Evolutionary conservation across 2,329 filamentous ascomycete genomes (phyloP), one percentile per base, ranked within the genome.

Genomic region (Exophiala alcalophila): DNA sequence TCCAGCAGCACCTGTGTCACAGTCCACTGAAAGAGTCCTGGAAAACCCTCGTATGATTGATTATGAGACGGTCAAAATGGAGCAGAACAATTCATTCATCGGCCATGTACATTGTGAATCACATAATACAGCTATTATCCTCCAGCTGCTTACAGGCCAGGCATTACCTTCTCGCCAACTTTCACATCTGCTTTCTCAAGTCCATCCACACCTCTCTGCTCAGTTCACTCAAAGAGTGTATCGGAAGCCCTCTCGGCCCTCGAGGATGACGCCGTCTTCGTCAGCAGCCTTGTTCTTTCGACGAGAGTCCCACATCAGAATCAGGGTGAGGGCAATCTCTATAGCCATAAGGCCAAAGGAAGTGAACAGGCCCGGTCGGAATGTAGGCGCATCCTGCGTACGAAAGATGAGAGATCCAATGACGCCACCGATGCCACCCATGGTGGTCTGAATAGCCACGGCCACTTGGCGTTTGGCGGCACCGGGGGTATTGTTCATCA

Each of bases 321-420:
- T 71, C 49, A 81, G 79, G 4, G 66, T 42, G 0, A 56, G 66
- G 7, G 81, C 70, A 19, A 79, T 65, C 1, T 42, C 65, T 44
- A 81, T 73, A 45, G 81, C 78, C 40, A 80, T 50, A 2, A 73
- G 78, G 44, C 49, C 41, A 16, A 62, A 52, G 14, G 30, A 33
- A 15, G 30, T 16, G 14, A n/a, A 24, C 43, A 63, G 57, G 11
- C 59, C 61, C 10, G 60, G 61, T n/a, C 52, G 43, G 39, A 62
- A 63, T n/a, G 21, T 47, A 2, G 60, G 61, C 19, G 58, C 57
- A 36, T 63, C 61, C 40, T 62, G 54, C 8, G 49, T 49, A 54
- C 80, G 73, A 65, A 90, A 91, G 7, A 90, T 80, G 44, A 86
- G 67, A 52, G 76, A 79, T 15, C 84, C 84, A 0, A 77, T 76